phyloP scores from a whole-genome alignment of 371 early-diverging fungal species.

The Mucor plumbeus region DNA sequence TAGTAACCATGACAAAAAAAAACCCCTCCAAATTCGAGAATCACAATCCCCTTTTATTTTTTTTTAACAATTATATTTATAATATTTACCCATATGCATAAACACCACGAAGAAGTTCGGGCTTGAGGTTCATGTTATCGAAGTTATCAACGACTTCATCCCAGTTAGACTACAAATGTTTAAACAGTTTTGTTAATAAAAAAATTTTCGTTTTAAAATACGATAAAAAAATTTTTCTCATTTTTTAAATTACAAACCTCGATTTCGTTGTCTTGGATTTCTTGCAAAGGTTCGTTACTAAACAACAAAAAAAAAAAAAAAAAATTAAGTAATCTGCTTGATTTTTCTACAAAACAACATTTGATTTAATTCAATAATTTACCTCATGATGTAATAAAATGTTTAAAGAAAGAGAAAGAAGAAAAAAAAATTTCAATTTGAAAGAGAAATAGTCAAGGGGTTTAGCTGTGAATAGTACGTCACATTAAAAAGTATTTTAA shows the following conservation, averaged over 20 bases:
- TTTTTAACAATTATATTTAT: not conserved
- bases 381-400: conserved; percentile 35
- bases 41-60: conserved; percentile 1
- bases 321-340: not conserved
- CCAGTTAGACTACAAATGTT: conserved; percentile 67
- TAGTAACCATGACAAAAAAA: too few species aligned
- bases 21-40: not conserved
- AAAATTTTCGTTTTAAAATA: conserved; percentile 16
- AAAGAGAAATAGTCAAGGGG: conserved; percentile 23
- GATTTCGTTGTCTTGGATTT: conserved; percentile 49
- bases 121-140: conserved; percentile 84
- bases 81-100: conserved; percentile 81
- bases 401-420: conserved; percentile 27
- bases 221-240: conserved; percentile 11
- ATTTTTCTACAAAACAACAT: not conserved
- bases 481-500: conserved; percentile 19
- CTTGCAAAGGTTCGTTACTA: conserved; percentile 44
- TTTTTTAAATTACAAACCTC: conserved; percentile 33
- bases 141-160: conserved; percentile 81
- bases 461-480: conserved; percentile 16
- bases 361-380: not conserved
- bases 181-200: conserved; percentile 9
- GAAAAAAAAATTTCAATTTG: conserved; percentile 20
- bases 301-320: not conserved
- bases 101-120: conserved; percentile 87